These are phyloP conservation scores for Tuctoria greenei DNA, from an alignment of 176 grass and related monocot species.

Conservation along the genomic window DNA sequence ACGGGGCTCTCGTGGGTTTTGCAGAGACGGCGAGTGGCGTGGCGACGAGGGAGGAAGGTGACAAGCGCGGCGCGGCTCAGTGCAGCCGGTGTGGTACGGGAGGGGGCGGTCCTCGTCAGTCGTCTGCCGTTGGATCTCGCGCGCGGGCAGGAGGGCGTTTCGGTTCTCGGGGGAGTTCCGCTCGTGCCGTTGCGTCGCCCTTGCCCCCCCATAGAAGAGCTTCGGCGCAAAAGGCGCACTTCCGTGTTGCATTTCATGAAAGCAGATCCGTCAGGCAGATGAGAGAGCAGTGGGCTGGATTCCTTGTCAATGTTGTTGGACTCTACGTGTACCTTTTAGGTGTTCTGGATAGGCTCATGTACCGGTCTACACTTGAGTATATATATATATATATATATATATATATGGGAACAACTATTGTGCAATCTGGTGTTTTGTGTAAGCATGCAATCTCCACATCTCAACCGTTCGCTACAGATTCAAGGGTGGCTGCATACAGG, in stretches of 20 bases:
- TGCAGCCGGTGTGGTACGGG: not conserved
- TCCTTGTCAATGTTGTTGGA: not conserved
- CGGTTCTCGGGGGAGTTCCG: conserved; percentile 31
- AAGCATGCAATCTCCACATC: no score
- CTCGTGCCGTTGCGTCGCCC: conserved; percentile 7
- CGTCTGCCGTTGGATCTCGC: conserved; percentile 45
- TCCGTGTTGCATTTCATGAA: not conserved
- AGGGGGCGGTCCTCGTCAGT: not conserved
- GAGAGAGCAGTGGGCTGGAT: not conserved
- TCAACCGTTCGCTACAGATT: no score
- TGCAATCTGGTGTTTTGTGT: no score
- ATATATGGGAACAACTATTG: no score
- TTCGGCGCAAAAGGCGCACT: not conserved
- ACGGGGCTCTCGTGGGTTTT: conserved; percentile 7
- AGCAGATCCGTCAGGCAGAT: not conserved
- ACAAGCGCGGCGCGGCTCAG: not conserved
- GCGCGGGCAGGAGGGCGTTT: conserved; percentile 23
- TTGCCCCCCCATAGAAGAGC: not conserved
- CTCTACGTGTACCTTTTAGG: no score
- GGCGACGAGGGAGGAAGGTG: not conserved
- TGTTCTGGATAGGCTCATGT: no score
- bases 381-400: no score
- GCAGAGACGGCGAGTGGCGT: not conserved
- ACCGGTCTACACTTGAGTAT: no score
- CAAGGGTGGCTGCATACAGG: no score